Evolutionary conservation across 1,284 basidiomycete species (phyloP), one percentile per base, ranked within the genome.

Genomic region (Exobasidium cylindrosporum): DNA sequence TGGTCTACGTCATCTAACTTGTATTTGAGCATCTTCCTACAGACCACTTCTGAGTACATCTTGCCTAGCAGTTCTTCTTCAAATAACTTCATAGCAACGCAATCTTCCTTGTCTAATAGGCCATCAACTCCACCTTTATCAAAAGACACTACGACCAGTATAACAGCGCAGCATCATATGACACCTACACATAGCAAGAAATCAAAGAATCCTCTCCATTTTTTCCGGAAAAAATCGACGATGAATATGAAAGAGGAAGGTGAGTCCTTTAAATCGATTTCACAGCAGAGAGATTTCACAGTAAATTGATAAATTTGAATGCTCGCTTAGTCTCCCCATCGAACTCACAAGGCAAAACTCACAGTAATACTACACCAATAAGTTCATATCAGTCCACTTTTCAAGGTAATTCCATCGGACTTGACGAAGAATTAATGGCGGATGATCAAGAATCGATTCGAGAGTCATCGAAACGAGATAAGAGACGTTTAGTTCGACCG

Each of bases 171-270:
- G 63, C 61, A 35, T 57, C 66, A 30, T 46, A 58, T 29, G 59
- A 62, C 26, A 35, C 60, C 23, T 47, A 24, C 45, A 14, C 54
- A 60, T 28, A 57, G 54, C 26, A 70, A 68, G 44, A 68, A 63
- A 54, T 65, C 70, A 46, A 67, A 72, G 61, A 74, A 74, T 30
- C 72, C 72, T 1, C 70, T 74, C 31, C 64, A 66, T 30, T 74
- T 74, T 54, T 62, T 74, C 31, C 70, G 69, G 28, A 74, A 74
- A 65, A 74, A 74, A 62, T 40, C 62, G 10, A 64, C 67, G 4
- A 49, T 61, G 29, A 56, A 66, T 3, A n/a, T 44, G 24, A 44
- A 46, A 3, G 60, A 63, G n/a, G 35, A 40, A 40, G n/a, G n/a
- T n/a, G n/a, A n/a, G n/a, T n/a, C n/a, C n/a, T n/a, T n/a, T n/a